Evolutionary conservation across 179 eudicot genomes (phyloP).

Genomic region (Silene coronaria): DNA sequence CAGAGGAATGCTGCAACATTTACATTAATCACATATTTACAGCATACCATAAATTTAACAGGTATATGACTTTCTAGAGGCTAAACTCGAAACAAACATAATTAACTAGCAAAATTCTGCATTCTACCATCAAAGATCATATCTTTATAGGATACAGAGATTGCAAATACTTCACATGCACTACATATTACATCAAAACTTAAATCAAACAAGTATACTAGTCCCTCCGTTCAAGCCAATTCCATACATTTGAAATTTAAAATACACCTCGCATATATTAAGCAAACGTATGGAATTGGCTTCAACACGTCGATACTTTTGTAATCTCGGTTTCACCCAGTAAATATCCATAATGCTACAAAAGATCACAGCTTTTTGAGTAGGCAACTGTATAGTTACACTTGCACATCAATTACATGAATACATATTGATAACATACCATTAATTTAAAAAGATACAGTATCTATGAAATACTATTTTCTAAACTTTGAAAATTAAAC

Average conservation of each 20-base stretch:
- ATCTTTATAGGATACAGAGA: background rate
- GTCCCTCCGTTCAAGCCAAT: too few relatives aligned
- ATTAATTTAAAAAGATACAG: background rate
- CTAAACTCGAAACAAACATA: background rate
- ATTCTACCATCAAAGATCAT: background rate
- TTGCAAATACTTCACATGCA: background rate
- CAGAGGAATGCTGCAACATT: background rate
- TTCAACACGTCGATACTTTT: too few relatives aligned
- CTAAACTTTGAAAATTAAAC: background rate
- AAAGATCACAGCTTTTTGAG: slow-evolving; percentile 2
- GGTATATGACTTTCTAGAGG: background rate
- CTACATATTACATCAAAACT: background rate
- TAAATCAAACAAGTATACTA: too few relatives aligned
- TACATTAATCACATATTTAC: background rate
- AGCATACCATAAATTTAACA: background rate
- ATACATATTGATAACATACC: background rate
- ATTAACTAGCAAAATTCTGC: background rate
- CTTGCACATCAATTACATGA: background rate
- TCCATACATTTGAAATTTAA: too few relatives aligned
- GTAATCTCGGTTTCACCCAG: too few relatives aligned
- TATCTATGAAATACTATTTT: too few relatives aligned
- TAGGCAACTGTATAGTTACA: background rate
- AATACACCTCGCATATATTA: too few relatives aligned
- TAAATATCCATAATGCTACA: background rate
- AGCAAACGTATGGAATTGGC: too few relatives aligned